A percentile compares a stretch with the other conserved stretches of the same genome.
Conservation (phyloP, 306 rosid species). For the Leucaena leucocephala region DNA sequence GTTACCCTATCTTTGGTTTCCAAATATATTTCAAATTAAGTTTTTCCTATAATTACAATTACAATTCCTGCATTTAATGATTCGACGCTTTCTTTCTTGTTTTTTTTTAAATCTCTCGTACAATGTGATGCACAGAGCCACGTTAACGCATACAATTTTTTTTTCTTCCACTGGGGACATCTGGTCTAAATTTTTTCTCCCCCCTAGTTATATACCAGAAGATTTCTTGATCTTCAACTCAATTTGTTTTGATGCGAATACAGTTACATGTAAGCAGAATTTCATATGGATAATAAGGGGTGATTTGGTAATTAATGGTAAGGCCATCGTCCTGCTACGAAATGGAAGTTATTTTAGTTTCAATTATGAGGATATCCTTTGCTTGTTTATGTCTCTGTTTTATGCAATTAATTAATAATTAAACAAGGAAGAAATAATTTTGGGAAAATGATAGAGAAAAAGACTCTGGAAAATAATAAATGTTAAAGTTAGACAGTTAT, state of each 20-base stretch:
- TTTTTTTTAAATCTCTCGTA: no score
- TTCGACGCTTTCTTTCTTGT: not conserved
- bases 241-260: no score
- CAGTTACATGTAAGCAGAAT: no score
- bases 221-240: not conserved
- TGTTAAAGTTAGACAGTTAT: no score
- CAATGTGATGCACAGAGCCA: not conserved
- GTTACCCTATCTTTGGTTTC: not conserved
- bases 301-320: no score
- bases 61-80: no score
- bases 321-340: not conserved
- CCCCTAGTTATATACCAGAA: not conserved
- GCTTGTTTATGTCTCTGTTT: not conserved
- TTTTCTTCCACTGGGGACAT: not conserved
- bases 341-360: not conserved
- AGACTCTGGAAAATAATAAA: no score
- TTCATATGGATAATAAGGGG: no score
- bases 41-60: not conserved
- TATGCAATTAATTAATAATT: not conserved
- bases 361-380: not conserved
- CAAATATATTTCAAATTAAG: not conserved
- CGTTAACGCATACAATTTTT: not conserved
- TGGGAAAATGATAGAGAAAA: no score
- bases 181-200: no score
- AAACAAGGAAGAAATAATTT: not conserved